A percentile compares a stretch with the other conserved stretches of the same genome.
Evolutionary conservation across 108 stramenopile genomes (phyloP).

Genomic region (Nannochloropsis oceanica): DNA sequence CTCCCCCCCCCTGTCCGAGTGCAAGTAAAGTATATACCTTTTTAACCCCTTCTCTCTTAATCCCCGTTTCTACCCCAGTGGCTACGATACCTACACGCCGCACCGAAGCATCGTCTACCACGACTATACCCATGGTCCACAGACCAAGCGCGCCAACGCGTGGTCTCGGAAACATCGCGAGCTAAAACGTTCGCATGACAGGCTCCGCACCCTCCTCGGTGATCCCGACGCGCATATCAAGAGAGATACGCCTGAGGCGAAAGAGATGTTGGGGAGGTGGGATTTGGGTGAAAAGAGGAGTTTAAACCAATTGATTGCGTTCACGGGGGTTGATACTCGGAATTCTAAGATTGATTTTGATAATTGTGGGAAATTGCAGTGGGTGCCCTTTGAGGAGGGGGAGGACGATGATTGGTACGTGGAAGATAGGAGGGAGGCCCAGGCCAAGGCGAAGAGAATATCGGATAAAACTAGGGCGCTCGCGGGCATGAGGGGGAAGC

Average conservation of each 20-base stretch:
- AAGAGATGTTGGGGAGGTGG: slow-evolving; percentile 22
- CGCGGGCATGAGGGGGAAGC: too few species aligned
- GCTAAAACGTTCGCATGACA: slow-evolving; percentile 7
- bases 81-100: slow-evolving; percentile 80
- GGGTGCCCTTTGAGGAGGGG: slow-evolving; percentile 47
- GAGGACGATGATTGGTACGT: not conserved
- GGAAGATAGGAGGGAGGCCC: not conserved
- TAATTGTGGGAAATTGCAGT: slow-evolving; percentile 58
- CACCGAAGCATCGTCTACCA: slow-evolving; percentile 55
- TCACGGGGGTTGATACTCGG: slow-evolving; percentile 52
- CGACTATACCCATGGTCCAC: slow-evolving; percentile 50
- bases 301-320: slow-evolving; percentile 52
- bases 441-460: not conserved
- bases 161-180: not conserved
- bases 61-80: slow-evolving; percentile 3
- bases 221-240: slow-evolving; percentile 43
- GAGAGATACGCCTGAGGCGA: not conserved
- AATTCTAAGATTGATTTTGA: slow-evolving; percentile 44
- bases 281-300: slow-evolving; percentile 56
- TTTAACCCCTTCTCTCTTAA: not conserved
- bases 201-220: slow-evolving; percentile 49
- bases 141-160: slow-evolving; percentile 31
- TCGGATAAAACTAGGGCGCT: too few species aligned
- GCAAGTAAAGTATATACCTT: not conserved
- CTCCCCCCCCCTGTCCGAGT: not conserved